A percentile compares a stretch with the other conserved stretches of the same genome.
Conservation (phyloP, 2,329 filamentous ascomycete genomes). For the Stagonosporopsis cucurbitacearum region DNA sequence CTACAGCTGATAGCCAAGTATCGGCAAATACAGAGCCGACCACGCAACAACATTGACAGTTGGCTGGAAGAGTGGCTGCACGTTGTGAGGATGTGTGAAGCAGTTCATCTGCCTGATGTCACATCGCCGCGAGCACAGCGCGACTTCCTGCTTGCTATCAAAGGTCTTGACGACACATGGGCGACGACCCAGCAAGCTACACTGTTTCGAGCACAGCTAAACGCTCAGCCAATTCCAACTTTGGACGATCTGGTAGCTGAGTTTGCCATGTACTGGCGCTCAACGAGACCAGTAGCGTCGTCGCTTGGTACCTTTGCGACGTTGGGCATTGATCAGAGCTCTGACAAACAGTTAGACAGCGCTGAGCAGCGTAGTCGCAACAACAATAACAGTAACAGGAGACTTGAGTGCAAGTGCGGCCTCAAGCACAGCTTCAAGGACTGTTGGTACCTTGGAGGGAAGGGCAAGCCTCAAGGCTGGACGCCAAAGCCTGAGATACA, state of each 20-base stretch:
- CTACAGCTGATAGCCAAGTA: too few relatives aligned
- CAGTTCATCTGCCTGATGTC: too few relatives aligned
- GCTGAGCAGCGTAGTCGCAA: not conserved
- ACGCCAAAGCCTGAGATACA: conserved; percentile 8
- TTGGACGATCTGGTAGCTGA: conserved; percentile 9
- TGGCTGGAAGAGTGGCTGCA: too few relatives aligned
- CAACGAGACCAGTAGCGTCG: conserved; percentile 5
- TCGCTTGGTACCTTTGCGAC: conserved; percentile 9
- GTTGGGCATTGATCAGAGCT: conserved; percentile 5
- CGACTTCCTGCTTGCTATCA: too few relatives aligned
- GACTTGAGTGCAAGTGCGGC: not conserved
- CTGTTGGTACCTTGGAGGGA: conserved; percentile 7
- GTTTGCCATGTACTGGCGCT: conserved; percentile 11
- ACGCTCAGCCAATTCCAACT: not conserved
- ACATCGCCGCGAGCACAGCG: too few relatives aligned
- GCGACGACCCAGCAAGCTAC: too few relatives aligned
- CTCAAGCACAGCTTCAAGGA: conserved; percentile 7
- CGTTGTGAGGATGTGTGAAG: not conserved
- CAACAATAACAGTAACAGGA: conserved; percentile 1
- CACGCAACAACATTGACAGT: too few relatives aligned
- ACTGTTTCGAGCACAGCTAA: not conserved
- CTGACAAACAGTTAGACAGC: not conserved
- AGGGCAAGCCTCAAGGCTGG: conserved; percentile 8
- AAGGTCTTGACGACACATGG: too few relatives aligned
- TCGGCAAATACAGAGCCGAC: too few relatives aligned